A percentile compares a stretch with the other conserved stretches of the same genome.
Conservation (phyloP, 2,329 filamentous ascomycete genomes). For the Fusarium illudens region DNA sequence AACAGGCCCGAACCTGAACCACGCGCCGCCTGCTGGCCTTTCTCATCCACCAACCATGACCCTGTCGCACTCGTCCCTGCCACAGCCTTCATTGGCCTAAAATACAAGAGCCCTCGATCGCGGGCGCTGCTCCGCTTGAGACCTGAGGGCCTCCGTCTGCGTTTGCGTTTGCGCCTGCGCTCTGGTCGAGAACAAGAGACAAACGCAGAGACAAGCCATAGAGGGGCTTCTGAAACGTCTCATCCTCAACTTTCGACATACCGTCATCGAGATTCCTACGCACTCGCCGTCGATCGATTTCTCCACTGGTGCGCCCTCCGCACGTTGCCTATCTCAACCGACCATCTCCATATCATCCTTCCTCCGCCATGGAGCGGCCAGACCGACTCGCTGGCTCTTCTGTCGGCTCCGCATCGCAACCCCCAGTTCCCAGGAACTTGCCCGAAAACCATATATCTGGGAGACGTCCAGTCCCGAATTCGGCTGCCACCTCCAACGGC, state of each 20-base stretch:
- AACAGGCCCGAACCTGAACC: constrained; percentile 29
- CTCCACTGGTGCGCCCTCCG: constrained; percentile 31
- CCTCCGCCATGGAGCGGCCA: constrained; percentile 47
- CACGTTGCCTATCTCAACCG: constrained; percentile 32
- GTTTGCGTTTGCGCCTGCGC: constrained; percentile 24
- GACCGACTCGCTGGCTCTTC: constrained; percentile 44
- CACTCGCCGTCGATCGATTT: constrained; percentile 30
- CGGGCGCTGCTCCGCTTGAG: constrained; percentile 34
- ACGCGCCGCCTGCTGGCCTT: constrained; percentile 37
- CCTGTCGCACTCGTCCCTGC: constrained; percentile 41
- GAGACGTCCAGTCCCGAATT: constrained; percentile 52
- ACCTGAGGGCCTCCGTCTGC: constrained; percentile 27
- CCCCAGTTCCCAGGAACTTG: constrained; percentile 47
- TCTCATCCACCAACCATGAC: constrained; percentile 43
- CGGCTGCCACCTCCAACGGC: constrained; percentile 51
- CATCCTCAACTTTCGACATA: constrained; percentile 34
- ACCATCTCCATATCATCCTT: constrained; percentile 28
- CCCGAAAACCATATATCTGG: constrained; percentile 52
- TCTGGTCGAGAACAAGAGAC: constrained; percentile 33
- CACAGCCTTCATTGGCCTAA: constrained; percentile 46
- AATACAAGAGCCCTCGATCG: constrained; percentile 21
- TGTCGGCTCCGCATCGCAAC: constrained; percentile 35
- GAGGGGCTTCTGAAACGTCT: constrained; percentile 46
- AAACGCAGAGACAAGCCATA: constrained; percentile 34
- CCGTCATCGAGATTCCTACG: constrained; percentile 32